Base-by-base conservation (phyloP, 352 stramenopile genomes). In the Pythium scleroteichum region DNA sequence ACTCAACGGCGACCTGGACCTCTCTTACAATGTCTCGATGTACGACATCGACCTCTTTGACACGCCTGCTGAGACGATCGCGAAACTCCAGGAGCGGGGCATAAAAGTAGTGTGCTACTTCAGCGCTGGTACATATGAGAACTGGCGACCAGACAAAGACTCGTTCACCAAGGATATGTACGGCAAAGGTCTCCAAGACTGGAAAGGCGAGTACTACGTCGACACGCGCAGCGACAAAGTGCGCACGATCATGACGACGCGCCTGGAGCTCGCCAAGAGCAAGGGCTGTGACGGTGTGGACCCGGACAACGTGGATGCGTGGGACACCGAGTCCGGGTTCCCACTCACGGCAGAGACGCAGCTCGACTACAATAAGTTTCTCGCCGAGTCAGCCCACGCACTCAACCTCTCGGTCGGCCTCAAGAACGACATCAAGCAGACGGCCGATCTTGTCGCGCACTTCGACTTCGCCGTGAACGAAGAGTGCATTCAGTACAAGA, bases 401-500 rank as follows among this genome's bases (percentile, higher is more conserved):
- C 58, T 78, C 26, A 61, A 72, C 40, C 61, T 86, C 27, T 61
- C 66, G 4, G 75, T 89, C 40, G 75, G 75, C 10, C 64, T 87
- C 53, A 87, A 89, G 66, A 89, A 87, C 58, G 67, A 76, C 29
- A 44, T 82, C 33, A 53, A 68, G 50, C 70, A 80, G 51, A 64
- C 85, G 32, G 22, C 58, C 3, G 67, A 71, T 5, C 47, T 86
- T 14, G 68, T 83, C 19, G 52, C 64, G 14, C 32, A 66, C 35
- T 85, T 85, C 26, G 77, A 89, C 64, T 87, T 87, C 46, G 74
- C 77, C 7, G 68, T 87, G 42, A 85, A 83, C 57, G 77, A 89
- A 58, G 63, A 79, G 58, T 87, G 79, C 26, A 71, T 74, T 41
- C 45, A 80, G 27, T 76, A 77, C 53, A 46, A 77, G 29, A 72